Base-by-base conservation (phyloP, 139 green algal genomes). In the Spirogloea muscicola region DNA sequence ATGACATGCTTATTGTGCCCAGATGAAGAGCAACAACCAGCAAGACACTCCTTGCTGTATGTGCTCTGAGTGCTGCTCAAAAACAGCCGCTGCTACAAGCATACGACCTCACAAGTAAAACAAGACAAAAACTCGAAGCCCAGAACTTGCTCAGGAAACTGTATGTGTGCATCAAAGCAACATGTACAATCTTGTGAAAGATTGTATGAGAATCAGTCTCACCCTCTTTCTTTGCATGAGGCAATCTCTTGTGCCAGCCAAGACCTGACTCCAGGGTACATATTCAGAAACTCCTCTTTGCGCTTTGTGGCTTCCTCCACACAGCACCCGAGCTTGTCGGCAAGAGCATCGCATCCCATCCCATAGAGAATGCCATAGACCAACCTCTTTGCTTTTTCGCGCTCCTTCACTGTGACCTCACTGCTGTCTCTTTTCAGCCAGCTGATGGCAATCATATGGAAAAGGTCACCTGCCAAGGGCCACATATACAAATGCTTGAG, bases 251-350 rank as follows among this genome's bases (percentile, higher is more conserved):
- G 18, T 5, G 78, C 71, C 49, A 80, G 37, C 76, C 69, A 87
- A 10, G 16, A 75, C 21, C 42, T 38, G 36, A 88, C 58, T 13
- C 52, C 43, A 7, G 84, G 84, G 46, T 85, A 79, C 2, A 43
- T 33, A 33, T 58, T 40, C 51, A 84, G 36, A 39, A 89, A 88
- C 38, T 7, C 25, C 31, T 70, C 36, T 60, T 40, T 60, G 37
- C 85, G 49, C 27, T 44, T 27, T 1, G 25, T 49, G 1, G 88
- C 89, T 38, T 84, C 75, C 4, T 39, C 33, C 6, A 94, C 59
- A 6, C 84, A 87, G 63, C 93, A 95, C 3, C 76, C 76, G n/a
- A 96, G 68, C 16, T 84, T 61, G 84, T 96, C 94, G 18, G 84
- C 48, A 21, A 77, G 39, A 13, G 65, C 40, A 3, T 43, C 13